These are phyloP conservation scores for Pochonia chlamydosporia DNA, from an alignment of 2,329 filamentous ascomycete genomes.

Conservation along the genomic window DNA sequence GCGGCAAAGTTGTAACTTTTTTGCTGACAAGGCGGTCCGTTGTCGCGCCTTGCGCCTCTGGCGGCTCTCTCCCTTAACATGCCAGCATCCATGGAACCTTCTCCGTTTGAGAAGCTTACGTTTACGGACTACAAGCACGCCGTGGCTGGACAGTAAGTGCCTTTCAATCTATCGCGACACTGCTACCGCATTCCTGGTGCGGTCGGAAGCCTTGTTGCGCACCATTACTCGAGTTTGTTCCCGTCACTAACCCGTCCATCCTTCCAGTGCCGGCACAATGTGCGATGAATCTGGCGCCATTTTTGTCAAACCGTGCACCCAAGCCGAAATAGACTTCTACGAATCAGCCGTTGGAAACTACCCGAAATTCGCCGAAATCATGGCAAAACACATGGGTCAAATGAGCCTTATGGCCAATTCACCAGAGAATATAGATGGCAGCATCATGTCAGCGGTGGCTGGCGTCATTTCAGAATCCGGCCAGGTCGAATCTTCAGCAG, in stretches of 20 bases:
- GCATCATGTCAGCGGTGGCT: constrained; percentile 42
- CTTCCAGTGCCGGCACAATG: constrained; percentile 78
- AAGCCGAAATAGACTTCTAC: constrained; percentile 85
- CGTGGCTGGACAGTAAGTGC: constrained; percentile 77
- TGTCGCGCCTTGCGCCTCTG: neutral
- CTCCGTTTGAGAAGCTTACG: constrained; percentile 55
- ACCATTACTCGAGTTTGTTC: constrained; percentile 10
- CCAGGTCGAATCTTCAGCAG: constrained; percentile 24
- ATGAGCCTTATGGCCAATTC: too few relatives aligned
- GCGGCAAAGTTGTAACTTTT: neutral
- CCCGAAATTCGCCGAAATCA: constrained; percentile 68
- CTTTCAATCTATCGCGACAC: neutral
- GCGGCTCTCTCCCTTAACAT: constrained; percentile 6
- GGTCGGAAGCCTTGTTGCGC: constrained; percentile 5
- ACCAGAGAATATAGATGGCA: constrained; percentile 37
- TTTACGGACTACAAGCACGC: constrained; percentile 67
- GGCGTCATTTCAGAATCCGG: constrained; percentile 34
- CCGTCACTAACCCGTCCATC: neutral
- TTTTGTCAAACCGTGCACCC: constrained; percentile 90
- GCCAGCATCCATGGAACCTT: constrained; percentile 33
- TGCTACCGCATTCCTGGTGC: neutral
- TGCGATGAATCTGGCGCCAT: constrained; percentile 77
- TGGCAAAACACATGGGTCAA: constrained; percentile 84
- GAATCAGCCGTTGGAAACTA: constrained; percentile 62
- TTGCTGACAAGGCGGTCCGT: neutral